These are phyloP conservation scores for Edaphochlamys debaryana DNA, from an alignment of 139 green algal species.

Conservation along the genomic window DNA sequence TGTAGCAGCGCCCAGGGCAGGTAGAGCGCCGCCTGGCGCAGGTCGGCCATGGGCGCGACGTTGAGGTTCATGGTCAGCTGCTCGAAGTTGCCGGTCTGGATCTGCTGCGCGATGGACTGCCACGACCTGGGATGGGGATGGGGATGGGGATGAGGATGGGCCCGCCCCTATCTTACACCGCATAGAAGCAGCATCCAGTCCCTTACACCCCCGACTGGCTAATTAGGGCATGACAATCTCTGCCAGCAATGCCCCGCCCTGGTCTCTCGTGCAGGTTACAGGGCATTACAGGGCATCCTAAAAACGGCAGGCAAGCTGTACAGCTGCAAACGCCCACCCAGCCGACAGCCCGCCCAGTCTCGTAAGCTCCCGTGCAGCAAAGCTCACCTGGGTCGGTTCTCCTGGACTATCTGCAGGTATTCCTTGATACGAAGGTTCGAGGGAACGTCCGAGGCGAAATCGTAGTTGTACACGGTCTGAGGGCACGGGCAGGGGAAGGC, in stretches of 20 bases:
- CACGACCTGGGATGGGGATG: not conserved
- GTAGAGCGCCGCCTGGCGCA: slow-evolving; percentile 42
- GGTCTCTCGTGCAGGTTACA: too few relatives aligned
- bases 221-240: too few relatives aligned
- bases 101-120: slow-evolving; percentile 40
- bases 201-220: too few relatives aligned
- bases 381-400: slow-evolving; percentile 1
- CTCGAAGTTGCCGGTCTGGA: slow-evolving; percentile 5
- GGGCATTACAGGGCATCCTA: not conserved
- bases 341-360: not conserved
- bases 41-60: slow-evolving; percentile 29
- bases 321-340: not conserved
- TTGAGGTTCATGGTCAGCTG: slow-evolving; percentile 14
- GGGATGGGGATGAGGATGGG: too few relatives aligned
- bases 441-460: slow-evolving; percentile 31
- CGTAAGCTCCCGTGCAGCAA: not conserved
- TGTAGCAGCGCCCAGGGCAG: slow-evolving; percentile 50
- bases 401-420: slow-evolving; percentile 43
- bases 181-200: too few relatives aligned
- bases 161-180: too few relatives aligned
- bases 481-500: too few relatives aligned
- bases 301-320: not conserved
- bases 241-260: too few relatives aligned
- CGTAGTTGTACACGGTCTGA: slow-evolving; percentile 20
- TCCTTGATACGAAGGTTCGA: slow-evolving; percentile 39